Base-by-base conservation (phyloP, 2,329 filamentous ascomycete species). In the Zelopaecilomyces penicillatus region DNA sequence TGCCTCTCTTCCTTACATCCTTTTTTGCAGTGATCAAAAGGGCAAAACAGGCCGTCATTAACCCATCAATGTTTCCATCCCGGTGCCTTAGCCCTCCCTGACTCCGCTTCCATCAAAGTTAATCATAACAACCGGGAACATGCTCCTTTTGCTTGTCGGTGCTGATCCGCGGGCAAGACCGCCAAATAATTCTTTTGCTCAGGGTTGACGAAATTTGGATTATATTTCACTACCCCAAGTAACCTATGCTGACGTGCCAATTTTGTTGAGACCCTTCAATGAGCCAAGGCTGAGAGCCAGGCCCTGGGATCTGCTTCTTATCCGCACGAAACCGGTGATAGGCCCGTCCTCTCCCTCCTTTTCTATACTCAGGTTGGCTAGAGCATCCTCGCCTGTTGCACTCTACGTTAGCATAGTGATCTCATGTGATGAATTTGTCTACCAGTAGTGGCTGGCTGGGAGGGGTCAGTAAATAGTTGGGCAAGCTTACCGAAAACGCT, bases 331-430 rank as follows among this genome's bases (percentile, higher is more conserved):
- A 37, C 93, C 93, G 36, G 91, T 96, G 51, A 98, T 91, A 5
- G 89, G 88, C 27, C 93, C 93, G 59, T 95, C 85, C 28, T 95
- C 89, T 48, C 89, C 90, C 65, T 97, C 90, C 70, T 96, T 91
- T 69, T 98, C 93, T 59, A 98, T 96, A 64, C 90, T 96, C 66
- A 98, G 63, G 65, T 98, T 98, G 60, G 93, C 93, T 58, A 98
- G 72, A 48, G 93, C 93, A 70, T 98, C 93, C 86, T 98, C 93
- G 52, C 93, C 93, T 98, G 48, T 7, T 6, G 4, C 11, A 32
- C 19, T 37, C 28, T 29, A 37, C 8, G 43, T 65, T 56, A 65
- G 54, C 39, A 46, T 29, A 35, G 8, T 7, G 12, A 31, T 11
- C 30, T 11, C 37, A 29, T 19, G 6, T 28, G 10, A 37, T 12